Percentiles rank a stretch among this genome's conserved stretches.
Evolutionary conservation across 345 rosid species (phyloP).

Genomic region (Brassica carinata): DNA sequence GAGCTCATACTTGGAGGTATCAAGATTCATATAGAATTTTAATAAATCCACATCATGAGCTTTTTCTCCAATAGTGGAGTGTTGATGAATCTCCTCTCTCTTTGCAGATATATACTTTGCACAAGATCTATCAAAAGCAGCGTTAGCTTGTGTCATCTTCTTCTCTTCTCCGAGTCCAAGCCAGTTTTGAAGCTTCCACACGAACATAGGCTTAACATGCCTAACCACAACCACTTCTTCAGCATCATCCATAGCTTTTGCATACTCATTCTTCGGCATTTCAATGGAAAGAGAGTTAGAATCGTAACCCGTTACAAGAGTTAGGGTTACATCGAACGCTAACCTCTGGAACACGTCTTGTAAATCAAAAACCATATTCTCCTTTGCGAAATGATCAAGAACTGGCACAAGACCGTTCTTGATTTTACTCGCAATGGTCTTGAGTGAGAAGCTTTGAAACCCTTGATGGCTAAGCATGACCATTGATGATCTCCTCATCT

Average conservation of each 20-base stretch:
- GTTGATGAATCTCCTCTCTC: conserved; percentile 20
- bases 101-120: conserved; percentile 37
- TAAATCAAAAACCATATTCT: conserved; percentile 32
- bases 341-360: conserved; percentile 51
- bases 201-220: conserved; percentile 27
- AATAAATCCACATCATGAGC: conserved; percentile 21
- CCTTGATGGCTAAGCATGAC: conserved; percentile 31
- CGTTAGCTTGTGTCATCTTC: conserved; percentile 39
- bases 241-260: conserved; percentile 44
- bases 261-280: conserved; percentile 35
- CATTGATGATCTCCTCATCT: conserved; percentile 37
- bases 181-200: conserved; percentile 43
- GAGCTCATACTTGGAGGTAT: conserved; percentile 22
- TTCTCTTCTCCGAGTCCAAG: conserved; percentile 47
- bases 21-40: conserved; percentile 32
- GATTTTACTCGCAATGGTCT: conserved; percentile 20
- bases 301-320: conserved; percentile 43
- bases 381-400: conserved; percentile 39
- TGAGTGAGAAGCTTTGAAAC: conserved; percentile 34
- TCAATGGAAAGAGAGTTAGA: conserved; percentile 41
- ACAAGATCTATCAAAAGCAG: conserved; percentile 19
- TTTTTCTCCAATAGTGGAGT: conserved; percentile 3
- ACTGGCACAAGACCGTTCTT: conserved; percentile 35
- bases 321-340: conserved; percentile 48
- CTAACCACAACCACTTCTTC: conserved; percentile 36